These are phyloP conservation scores for Filobasidium uniguttulatum DNA, from an alignment of 1,284 basidiomycete genomes.

Conservation along the genomic window DNA sequence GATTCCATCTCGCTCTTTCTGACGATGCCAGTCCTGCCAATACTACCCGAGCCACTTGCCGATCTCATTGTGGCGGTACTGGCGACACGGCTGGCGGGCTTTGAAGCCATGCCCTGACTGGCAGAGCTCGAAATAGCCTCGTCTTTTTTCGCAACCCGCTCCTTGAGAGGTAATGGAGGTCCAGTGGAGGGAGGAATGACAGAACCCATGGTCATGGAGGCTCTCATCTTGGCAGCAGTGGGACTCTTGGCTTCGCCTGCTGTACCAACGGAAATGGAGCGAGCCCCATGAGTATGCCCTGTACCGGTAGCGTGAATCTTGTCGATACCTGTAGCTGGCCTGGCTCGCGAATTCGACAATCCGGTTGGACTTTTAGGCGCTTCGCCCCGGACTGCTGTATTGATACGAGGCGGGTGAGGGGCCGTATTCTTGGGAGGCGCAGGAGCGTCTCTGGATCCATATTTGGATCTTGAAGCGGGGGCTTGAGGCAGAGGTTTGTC, in stretches of 20 bases:
- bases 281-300: not conserved
- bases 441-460: not conserved
- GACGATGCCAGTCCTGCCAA: not conserved
- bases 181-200: not conserved
- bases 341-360: too few species aligned
- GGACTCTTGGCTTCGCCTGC: not conserved
- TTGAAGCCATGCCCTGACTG: too few species aligned
- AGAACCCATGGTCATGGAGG: not conserved
- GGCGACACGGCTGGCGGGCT: not conserved
- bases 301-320: not conserved
- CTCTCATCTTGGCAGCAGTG: not conserved
- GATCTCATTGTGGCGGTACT: not conserved
- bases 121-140: not conserved
- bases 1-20: constrained; percentile 1
- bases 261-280: not conserved
- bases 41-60: not conserved
- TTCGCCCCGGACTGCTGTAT: too few species aligned
- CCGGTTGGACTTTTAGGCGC: too few species aligned
- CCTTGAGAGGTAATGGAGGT: not conserved
- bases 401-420: not conserved
- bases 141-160: too few species aligned
- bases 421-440: not conserved
- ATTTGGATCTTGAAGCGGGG: not conserved
- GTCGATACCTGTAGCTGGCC: not conserved
- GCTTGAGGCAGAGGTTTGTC: not conserved